Evolutionary conservation across 164 flowering plant species (phyloP).

Genomic region (Nelumbo lutea): DNA sequence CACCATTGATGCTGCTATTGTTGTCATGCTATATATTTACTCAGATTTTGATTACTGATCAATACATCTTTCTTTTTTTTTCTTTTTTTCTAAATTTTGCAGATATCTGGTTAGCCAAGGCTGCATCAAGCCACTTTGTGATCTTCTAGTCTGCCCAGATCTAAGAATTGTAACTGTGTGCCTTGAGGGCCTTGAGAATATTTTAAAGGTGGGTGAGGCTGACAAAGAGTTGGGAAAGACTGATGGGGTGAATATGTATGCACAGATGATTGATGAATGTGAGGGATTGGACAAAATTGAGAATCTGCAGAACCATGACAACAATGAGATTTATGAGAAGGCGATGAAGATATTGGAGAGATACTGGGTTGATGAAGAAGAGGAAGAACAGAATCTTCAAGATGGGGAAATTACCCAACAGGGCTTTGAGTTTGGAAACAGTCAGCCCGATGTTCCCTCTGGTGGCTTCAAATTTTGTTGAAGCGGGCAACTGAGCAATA

Average conservation of each 20-base stretch:
- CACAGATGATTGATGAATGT: constrained; percentile 4
- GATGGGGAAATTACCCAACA: constrained; percentile 33
- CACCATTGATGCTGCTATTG: background rate
- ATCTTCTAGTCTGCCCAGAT: constrained; percentile 6
- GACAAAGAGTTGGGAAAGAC: constrained; percentile 8
- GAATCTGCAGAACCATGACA: constrained; percentile 64
- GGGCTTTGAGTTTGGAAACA: constrained; percentile 41
- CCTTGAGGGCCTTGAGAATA: constrained; percentile 9
- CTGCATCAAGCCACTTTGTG: constrained; percentile 8
- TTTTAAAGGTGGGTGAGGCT: constrained; percentile 5
- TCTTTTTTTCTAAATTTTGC: background rate
- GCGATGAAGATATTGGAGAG: constrained; percentile 62
- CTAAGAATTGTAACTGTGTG: constrained; percentile 2
- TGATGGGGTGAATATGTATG: constrained; percentile 2
- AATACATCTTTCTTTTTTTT: background rate
- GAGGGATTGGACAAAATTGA: constrained; percentile 59
- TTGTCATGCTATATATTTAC: background rate
- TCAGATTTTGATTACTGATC: background rate
- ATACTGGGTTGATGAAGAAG: constrained; percentile 76
- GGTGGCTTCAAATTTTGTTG: constrained; percentile 62
- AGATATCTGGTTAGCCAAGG: constrained; percentile 10
- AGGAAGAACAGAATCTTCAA: constrained; percentile 38
- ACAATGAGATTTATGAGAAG: constrained; percentile 70
- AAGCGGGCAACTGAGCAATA: constrained; percentile 10
- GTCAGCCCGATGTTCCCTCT: constrained; percentile 36